These are phyloP conservation scores for Candida incommunis DNA, from an alignment of 805 yeast genomes.

Conservation along the genomic window DNA sequence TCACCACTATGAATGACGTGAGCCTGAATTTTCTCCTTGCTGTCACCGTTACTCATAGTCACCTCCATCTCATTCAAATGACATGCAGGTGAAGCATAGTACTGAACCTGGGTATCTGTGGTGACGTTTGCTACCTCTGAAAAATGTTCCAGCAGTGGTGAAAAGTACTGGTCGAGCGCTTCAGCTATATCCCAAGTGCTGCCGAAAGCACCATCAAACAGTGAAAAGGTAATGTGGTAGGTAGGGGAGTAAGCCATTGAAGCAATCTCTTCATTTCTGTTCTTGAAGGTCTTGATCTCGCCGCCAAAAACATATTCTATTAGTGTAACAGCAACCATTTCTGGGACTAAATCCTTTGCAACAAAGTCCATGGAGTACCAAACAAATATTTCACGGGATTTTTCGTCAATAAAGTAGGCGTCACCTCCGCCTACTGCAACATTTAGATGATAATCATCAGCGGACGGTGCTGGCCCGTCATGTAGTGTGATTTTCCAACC, in stretches of 20 bases:
- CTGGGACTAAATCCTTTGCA: constrained; percentile 48
- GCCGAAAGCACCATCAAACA: constrained; percentile 45
- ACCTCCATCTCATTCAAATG: constrained; percentile 10
- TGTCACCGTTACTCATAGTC: no score
- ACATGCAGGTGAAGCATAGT: constrained; percentile 35
- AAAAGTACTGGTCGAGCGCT: constrained; percentile 35
- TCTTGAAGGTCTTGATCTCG: constrained; percentile 24
- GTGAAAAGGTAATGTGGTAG: constrained; percentile 62
- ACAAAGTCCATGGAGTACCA: constrained; percentile 31
- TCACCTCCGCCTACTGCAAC: constrained; percentile 28
- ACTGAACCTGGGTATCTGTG: constrained; percentile 65
- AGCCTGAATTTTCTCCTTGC: no score
- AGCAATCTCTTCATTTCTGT: constrained; percentile 2
- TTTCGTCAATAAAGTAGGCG: constrained; percentile 31
- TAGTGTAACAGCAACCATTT: constrained; percentile 38
- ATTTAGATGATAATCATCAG: constrained; percentile 20
- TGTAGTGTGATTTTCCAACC: constrained; percentile 19
- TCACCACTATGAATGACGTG: constrained; percentile 34
- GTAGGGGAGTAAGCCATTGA: constrained; percentile 34
- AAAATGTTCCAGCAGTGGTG: constrained; percentile 41
- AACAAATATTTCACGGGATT: constrained; percentile 26
- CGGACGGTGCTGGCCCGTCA: constrained; percentile 12
- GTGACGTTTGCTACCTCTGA: constrained; percentile 55
- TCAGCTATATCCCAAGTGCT: constrained; percentile 61
- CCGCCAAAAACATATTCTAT: constrained; percentile 31